These are phyloP conservation scores for Ogataea degrootiae DNA, from an alignment of 805 yeast species.

Conservation along the genomic window DNA sequence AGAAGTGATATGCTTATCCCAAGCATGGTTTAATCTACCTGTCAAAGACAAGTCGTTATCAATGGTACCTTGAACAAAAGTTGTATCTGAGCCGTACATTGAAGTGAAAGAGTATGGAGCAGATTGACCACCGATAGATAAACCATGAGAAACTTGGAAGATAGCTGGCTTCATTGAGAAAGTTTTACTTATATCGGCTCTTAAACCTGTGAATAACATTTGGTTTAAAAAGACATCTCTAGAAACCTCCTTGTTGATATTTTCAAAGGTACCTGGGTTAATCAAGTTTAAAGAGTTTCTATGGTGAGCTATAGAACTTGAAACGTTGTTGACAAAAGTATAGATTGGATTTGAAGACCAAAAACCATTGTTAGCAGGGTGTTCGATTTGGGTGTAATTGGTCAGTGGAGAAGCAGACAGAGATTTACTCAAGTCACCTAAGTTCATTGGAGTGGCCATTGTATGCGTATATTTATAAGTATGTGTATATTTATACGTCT, in stretches of 20 bases:
- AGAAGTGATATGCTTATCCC: slow-evolving; percentile 74
- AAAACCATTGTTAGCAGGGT: slow-evolving; percentile 51
- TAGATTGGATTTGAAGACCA: slow-evolving; percentile 84
- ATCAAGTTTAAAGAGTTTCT: slow-evolving; percentile 75
- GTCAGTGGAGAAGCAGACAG: slow-evolving; percentile 48
- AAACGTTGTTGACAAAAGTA: slow-evolving; percentile 71
- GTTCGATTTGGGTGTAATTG: slow-evolving; percentile 43
- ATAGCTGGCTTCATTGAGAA: slow-evolving; percentile 80
- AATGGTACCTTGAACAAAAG: slow-evolving; percentile 85
- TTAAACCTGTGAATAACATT: slow-evolving; percentile 88
- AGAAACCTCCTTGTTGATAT: slow-evolving; percentile 86
- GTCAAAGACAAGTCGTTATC: slow-evolving; percentile 82
- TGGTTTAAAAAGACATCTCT: slow-evolving; percentile 89
- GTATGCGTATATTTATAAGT: slow-evolving; percentile 12
- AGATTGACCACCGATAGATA: slow-evolving; percentile 80
- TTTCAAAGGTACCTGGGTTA: slow-evolving; percentile 94
- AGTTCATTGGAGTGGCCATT: slow-evolving; percentile 33
- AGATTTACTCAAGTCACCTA: slow-evolving; percentile 56
- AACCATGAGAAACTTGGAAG: slow-evolving; percentile 94
- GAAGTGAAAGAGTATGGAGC: slow-evolving; percentile 92
- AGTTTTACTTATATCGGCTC: slow-evolving; percentile 93
- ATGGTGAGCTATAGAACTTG: slow-evolving; percentile 67
- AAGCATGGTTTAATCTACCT: slow-evolving; percentile 88
- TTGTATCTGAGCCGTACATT: slow-evolving; percentile 78
- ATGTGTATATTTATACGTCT: background rate